These are phyloP conservation scores for Miamiensis avidus DNA, from an alignment of 169 alveolate genomes.

Conservation along the genomic window DNA sequence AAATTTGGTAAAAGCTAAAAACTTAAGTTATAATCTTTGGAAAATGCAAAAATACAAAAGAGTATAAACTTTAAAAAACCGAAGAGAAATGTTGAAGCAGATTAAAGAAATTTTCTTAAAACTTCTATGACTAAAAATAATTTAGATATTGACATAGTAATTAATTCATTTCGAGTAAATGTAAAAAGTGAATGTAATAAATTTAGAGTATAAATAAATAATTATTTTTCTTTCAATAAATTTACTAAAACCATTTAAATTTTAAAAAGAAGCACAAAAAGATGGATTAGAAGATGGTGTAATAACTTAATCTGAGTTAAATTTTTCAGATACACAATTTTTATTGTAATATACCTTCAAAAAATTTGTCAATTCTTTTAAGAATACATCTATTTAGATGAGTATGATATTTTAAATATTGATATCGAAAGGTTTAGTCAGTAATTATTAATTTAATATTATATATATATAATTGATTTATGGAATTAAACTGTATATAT, in stretches of 20 bases:
- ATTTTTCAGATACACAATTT: not conserved
- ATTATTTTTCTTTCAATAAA: too few relatives aligned
- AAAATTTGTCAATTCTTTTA: not conserved
- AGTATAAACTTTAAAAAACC: not conserved
- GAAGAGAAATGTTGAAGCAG: not conserved
- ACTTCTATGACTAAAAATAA: too few relatives aligned
- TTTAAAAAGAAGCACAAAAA: not conserved
- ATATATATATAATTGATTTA: not conserved
- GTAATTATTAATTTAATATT: too few relatives aligned
- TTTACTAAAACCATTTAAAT: too few relatives aligned
- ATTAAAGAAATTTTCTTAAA: not conserved
- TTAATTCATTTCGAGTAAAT: not conserved
- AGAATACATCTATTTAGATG: not conserved
- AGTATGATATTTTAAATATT: too few relatives aligned
- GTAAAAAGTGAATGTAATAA: not conserved
- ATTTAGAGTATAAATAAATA: too few relatives aligned
- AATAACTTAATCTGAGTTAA: not conserved
- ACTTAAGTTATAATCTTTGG: not conserved
- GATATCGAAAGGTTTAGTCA: not conserved
- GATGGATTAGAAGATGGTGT: not conserved
- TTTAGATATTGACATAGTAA: too few relatives aligned
- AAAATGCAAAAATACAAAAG: not conserved
- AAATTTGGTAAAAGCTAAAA: not conserved
- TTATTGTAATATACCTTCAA: too few relatives aligned
- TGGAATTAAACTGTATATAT: not conserved